phyloP scores from a whole-genome alignment of 2,329 filamentous ascomycete species.

The Rhinocladiella similis region DNA sequence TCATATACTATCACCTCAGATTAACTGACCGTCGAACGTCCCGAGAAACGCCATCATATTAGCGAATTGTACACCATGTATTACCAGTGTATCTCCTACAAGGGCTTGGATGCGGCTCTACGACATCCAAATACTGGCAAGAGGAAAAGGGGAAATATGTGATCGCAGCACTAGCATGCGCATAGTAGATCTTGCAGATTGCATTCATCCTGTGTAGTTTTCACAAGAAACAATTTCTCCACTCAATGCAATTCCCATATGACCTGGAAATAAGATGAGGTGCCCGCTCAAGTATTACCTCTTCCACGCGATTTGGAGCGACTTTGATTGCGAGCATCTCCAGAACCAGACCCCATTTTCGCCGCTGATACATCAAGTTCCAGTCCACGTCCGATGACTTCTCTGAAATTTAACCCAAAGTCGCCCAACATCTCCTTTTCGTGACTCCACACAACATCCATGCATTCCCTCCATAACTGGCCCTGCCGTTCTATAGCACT shows the following conservation, averaged over 20 bases:
- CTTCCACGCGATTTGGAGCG: constrained; percentile 19
- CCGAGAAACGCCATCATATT: not conserved
- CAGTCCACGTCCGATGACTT: constrained; percentile 67
- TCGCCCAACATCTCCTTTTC: constrained; percentile 71
- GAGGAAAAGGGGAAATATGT: constrained; percentile 2
- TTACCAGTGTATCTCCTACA: constrained; percentile 3
- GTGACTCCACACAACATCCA: constrained; percentile 78
- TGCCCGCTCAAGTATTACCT: constrained; percentile 2
- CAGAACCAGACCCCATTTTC: not conserved
- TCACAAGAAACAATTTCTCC: constrained; percentile 19
- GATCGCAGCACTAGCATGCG: constrained; percentile 18
- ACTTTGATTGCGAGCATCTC: constrained; percentile 1
- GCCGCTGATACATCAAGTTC: constrained; percentile 17
- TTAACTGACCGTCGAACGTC: too few relatives aligned
- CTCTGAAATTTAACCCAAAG: constrained; percentile 86
- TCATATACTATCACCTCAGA: not conserved
- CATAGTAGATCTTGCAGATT: constrained; percentile 11
- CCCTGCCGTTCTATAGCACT: constrained; percentile 80
- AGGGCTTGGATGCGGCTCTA: not conserved
- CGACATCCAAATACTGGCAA: constrained; percentile 1
- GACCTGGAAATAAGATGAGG: not conserved
- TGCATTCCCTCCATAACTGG: constrained; percentile 76
- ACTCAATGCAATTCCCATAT: constrained; percentile 9
- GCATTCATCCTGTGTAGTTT: constrained; percentile 22
- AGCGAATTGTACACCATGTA: constrained; percentile 25